Evolutionary conservation across 169 alveolate species (phyloP).

Genomic region (Plasmodium inui): DNA sequence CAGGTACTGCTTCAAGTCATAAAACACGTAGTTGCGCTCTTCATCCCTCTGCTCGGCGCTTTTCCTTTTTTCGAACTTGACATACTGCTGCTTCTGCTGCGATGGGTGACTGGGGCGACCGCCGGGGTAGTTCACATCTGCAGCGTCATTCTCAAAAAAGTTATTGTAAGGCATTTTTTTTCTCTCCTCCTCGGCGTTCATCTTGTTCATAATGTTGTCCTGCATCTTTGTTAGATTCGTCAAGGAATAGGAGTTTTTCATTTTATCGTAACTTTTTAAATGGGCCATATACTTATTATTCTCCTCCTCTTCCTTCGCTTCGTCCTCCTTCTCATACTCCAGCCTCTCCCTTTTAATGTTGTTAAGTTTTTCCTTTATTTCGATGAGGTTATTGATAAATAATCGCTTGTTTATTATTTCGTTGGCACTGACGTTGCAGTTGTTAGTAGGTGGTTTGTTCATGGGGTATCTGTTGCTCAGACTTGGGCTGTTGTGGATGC

Average conservation of each 20-base stretch:
- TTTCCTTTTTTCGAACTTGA: background rate
- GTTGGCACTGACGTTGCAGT: background rate
- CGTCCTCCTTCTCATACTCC: conserved; percentile 42
- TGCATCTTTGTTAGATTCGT: background rate
- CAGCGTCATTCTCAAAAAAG: background rate
- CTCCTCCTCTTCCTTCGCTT: conserved; percentile 10
- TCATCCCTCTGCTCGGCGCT: background rate
- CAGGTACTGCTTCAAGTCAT: background rate
- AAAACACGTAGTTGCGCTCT: background rate
- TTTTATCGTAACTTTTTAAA: conserved; percentile 16
- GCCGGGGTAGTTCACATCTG: background rate
- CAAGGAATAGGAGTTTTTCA: conserved; percentile 9
- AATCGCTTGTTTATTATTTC: background rate
- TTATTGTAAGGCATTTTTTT: background rate
- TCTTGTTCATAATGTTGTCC: background rate
- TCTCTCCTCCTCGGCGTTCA: background rate
- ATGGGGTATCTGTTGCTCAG: background rate
- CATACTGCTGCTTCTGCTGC: background rate
- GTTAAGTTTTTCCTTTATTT: conserved; percentile 21
- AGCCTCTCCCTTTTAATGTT: conserved; percentile 54
- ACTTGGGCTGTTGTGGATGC: background rate
- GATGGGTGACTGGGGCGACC: background rate
- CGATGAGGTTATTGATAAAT: background rate
- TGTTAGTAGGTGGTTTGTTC: background rate
- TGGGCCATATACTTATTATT: background rate